These are phyloP conservation scores for Penicillium crustosum DNA, from an alignment of 2,329 filamentous ascomycete species.

Conservation along the genomic window DNA sequence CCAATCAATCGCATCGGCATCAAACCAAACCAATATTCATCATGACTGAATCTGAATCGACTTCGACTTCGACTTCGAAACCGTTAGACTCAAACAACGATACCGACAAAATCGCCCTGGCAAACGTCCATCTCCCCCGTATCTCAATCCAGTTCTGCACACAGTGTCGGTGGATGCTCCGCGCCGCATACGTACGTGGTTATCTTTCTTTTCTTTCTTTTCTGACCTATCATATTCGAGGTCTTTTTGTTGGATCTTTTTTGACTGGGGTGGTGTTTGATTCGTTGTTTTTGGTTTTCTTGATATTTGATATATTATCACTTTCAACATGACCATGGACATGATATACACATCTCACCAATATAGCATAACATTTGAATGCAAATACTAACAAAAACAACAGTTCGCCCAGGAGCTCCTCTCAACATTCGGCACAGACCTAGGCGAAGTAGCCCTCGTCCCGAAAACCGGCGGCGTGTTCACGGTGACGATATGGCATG, in stretches of 20 bases:
- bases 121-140: constrained; percentile 56
- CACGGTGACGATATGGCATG: constrained; percentile 62
- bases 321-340: not conserved
- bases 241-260: not conserved
- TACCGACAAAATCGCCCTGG: not conserved
- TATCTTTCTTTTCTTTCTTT: not conserved
- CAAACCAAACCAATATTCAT: not conserved
- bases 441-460: constrained; percentile 85
- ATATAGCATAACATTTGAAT: not conserved
- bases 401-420: constrained; percentile 94
- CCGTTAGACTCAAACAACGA: not conserved
- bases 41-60: constrained; percentile 1
- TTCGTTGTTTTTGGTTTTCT: not conserved
- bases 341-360: not conserved
- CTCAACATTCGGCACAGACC: constrained; percentile 79
- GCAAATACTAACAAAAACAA: not conserved
- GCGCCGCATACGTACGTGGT: constrained; percentile 73
- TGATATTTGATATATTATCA: not conserved
- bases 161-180: constrained; percentile 88
- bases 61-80: not conserved
- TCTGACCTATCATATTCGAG: not conserved
- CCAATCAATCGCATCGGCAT: not conserved
- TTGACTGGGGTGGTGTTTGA: not conserved
- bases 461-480: constrained; percentile 85
- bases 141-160: constrained; percentile 91